phyloP scores from a whole-genome alignment of 1,139 yeast genomes.

The Waltiozyma sp. region DNA sequence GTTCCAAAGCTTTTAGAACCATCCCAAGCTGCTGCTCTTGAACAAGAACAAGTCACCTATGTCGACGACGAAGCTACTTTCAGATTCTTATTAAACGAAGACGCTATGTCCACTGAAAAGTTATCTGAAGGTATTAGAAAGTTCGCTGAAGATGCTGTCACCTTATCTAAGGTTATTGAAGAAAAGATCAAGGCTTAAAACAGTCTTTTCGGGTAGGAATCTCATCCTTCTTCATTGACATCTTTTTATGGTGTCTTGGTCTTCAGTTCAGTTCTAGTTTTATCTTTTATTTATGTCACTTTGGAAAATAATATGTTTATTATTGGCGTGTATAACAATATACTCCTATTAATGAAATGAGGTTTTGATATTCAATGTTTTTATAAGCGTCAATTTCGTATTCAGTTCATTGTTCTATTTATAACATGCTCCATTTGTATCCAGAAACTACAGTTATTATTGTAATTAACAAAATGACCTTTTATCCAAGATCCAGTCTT shows the following conservation, averaged over 20 bases:
- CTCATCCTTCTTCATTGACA: constrained; percentile 5
- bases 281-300: not conserved
- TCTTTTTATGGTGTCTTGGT: not conserved
- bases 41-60: constrained; percentile 64
- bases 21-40: constrained; percentile 39
- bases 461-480: too few relatives aligned
- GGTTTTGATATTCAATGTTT: not conserved
- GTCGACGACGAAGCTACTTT: constrained; percentile 80
- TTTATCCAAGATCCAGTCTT: too few relatives aligned
- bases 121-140: constrained; percentile 95
- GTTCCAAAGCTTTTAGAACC: constrained; percentile 77
- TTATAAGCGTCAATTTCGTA: too few relatives aligned
- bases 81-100: constrained; percentile 90
- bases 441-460: too few relatives aligned
- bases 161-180: constrained; percentile 72
- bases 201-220: constrained; percentile 1
- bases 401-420: too few relatives aligned
- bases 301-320: not conserved
- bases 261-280: not conserved
- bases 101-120: constrained; percentile 98
- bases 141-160: constrained; percentile 89
- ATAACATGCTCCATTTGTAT: too few relatives aligned
- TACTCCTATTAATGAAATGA: not conserved
- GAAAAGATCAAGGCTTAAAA: constrained; percentile 45
- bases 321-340: not conserved